A percentile compares a stretch with the other conserved stretches of the same genome.
Conservation (phyloP, 768 basidiomycete genomes). For the Trametes coccinea region DNA sequence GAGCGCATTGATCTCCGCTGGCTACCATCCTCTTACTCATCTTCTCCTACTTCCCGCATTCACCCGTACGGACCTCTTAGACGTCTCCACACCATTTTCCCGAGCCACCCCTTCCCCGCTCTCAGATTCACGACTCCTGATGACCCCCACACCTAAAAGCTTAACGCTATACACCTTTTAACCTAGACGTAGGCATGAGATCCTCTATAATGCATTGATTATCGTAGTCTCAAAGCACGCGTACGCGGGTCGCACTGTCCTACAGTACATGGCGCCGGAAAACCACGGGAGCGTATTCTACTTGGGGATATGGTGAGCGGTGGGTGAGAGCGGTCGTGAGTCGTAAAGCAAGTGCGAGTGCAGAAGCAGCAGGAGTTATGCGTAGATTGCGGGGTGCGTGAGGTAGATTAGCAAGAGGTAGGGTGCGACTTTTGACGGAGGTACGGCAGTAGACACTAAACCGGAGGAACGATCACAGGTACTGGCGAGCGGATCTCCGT, state of each 20-base stretch:
- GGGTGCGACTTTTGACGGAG: not conserved
- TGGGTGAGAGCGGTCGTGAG: constrained; percentile 8
- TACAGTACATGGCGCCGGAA: constrained; percentile 1
- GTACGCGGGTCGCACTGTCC: constrained; percentile 2
- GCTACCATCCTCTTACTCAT: not conserved
- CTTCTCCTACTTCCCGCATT: not conserved
- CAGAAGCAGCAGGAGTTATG: not conserved
- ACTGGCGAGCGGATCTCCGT: constrained; percentile 50
- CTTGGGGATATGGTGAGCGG: constrained; percentile 9
- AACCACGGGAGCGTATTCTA: constrained; percentile 13
- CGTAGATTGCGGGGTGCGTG: constrained; percentile 2
- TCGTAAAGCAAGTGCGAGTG: not conserved
- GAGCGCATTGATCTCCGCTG: not conserved
- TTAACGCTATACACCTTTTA: not conserved
- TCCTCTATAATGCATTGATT: constrained; percentile 22
- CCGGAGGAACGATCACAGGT: constrained; percentile 35
- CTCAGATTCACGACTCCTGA: not conserved
- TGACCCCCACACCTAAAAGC: constrained; percentile 5
- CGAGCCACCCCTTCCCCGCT: not conserved
- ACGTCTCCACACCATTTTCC: not conserved
- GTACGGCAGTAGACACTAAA: no score
- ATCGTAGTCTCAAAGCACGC: not conserved
- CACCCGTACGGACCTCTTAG: not conserved
- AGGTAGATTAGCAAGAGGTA: constrained; percentile 16
- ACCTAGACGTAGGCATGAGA: constrained; percentile 4